phyloP scores from a whole-genome alignment of 1,284 basidiomycete genomes.

The Sanghuangporus weigelae region DNA sequence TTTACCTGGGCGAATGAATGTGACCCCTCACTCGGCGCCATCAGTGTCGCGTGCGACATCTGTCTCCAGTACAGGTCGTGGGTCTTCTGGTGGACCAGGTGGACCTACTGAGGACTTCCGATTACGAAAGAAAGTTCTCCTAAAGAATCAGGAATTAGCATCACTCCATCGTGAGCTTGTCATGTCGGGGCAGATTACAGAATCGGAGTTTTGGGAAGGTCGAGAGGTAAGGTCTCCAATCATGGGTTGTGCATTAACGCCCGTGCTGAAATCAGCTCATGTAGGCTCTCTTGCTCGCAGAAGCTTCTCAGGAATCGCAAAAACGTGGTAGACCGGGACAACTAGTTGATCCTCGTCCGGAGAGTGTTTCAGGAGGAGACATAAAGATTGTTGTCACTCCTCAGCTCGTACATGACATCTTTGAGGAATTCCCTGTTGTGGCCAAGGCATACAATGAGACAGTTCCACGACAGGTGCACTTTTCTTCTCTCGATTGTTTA shows the following conservation, averaged over 20 bases:
- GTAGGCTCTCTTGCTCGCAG: constrained; percentile 65
- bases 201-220: constrained; percentile 94
- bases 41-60: constrained; percentile 50
- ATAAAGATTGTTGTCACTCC: constrained; percentile 91
- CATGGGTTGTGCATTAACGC: constrained; percentile 13
- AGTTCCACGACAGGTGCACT: constrained; percentile 74
- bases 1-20: neutral
- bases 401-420: constrained; percentile 91
- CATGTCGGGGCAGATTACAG: constrained; percentile 77
- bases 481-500: constrained; percentile 13
- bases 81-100: constrained; percentile 49
- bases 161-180: constrained; percentile 83
- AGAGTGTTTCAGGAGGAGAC: constrained; percentile 73
- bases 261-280: constrained; percentile 8
- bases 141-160: constrained; percentile 71
- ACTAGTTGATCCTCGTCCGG: constrained; percentile 85
- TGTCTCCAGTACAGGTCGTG: constrained; percentile 50
- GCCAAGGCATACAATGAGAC: constrained; percentile 89
- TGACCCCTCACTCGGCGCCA: constrained; percentile 1
- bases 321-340: constrained; percentile 80
- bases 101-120: constrained; percentile 63
- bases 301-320: constrained; percentile 70
- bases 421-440: constrained; percentile 96
- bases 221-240: constrained; percentile 58
- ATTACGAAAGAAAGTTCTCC: constrained; percentile 74